These are phyloP conservation scores for Pyrenophora tritici-repentis DNA, from an alignment of 2,329 filamentous ascomycete species.

Conservation along the genomic window DNA sequence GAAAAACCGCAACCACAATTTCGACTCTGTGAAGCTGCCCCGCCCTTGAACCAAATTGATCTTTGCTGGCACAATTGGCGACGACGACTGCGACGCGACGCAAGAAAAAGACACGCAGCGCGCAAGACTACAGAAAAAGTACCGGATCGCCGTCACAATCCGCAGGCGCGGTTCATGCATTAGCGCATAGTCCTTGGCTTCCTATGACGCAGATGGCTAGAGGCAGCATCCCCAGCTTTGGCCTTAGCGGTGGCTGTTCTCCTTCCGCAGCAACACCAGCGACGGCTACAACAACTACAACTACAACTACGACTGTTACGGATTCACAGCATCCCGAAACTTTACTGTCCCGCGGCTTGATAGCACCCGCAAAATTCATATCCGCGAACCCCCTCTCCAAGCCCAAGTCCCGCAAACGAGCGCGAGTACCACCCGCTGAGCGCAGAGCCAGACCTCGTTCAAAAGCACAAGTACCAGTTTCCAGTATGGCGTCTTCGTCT, in stretches of 20 bases:
- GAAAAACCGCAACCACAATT: background rate
- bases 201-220: constrained; percentile 29
- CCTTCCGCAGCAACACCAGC: constrained; percentile 10
- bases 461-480: background rate
- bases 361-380: constrained; percentile 7
- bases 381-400: background rate
- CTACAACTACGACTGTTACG: background rate
- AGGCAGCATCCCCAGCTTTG: constrained; percentile 33
- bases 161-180: constrained; percentile 13
- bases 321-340: constrained; percentile 6
- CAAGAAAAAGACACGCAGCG: background rate
- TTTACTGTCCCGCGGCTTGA: constrained; percentile 10
- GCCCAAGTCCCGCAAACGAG: background rate
- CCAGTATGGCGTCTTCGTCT: constrained; percentile 47
- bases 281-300: background rate
- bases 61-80: too few relatives aligned
- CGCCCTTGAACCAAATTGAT: background rate
- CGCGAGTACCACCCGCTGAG: constrained; percentile 3
- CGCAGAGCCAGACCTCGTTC: background rate
- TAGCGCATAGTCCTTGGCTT: constrained; percentile 23
- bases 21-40: background rate
- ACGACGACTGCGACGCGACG: background rate
- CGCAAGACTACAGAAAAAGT: background rate
- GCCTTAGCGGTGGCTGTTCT: constrained; percentile 10
- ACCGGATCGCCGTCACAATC: background rate